Evolutionary conservation across 2,329 filamentous ascomycete species (phyloP).

Genomic region (Aschersonia sp.): DNA sequence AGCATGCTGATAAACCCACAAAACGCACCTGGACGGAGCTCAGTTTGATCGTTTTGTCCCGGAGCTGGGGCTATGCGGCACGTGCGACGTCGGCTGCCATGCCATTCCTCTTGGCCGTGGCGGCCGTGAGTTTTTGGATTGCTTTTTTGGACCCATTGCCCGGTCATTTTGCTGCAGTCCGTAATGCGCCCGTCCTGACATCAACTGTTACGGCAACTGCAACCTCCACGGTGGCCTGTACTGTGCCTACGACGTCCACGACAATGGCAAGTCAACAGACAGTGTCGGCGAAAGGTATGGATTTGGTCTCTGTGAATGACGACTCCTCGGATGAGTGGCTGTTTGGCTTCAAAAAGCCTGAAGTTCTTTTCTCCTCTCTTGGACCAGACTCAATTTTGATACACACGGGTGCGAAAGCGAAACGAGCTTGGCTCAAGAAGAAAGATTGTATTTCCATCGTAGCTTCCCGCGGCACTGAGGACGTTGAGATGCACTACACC

Average conservation of each 20-base stretch:
- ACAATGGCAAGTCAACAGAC: slow-evolving; percentile 1
- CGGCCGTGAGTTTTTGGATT: slow-evolving; percentile 11
- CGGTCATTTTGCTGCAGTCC: background rate
- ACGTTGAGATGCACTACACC: slow-evolving; percentile 33
- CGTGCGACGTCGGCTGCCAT: slow-evolving; percentile 8
- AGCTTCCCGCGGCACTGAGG: slow-evolving; percentile 31
- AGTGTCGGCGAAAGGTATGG: slow-evolving; percentile 10
- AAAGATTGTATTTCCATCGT: slow-evolving; percentile 38
- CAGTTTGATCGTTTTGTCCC: background rate
- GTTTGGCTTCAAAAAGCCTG: slow-evolving; percentile 17
- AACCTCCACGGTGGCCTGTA: slow-evolving; percentile 3
- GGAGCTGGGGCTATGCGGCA: slow-evolving; percentile 1
- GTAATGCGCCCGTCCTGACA: slow-evolving; percentile 1
- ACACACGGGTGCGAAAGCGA: slow-evolving; percentile 31
- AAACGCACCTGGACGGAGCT: background rate
- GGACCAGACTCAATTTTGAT: slow-evolving; percentile 38
- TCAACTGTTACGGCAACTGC: slow-evolving; percentile 11
- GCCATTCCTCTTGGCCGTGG: slow-evolving; percentile 11
- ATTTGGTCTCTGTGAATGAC: slow-evolving; percentile 14
- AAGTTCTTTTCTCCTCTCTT: slow-evolving; percentile 14
- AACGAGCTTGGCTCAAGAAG: slow-evolving; percentile 40
- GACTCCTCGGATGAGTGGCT: slow-evolving; percentile 17
- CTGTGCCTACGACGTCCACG: slow-evolving; percentile 5
- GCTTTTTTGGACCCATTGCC: slow-evolving; percentile 14
- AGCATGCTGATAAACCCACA: slow-evolving; percentile 1